Percentiles rank a stretch among this genome's conserved stretches.
These are phyloP conservation scores for Globisporangium camurandrum DNA, from an alignment of 352 stramenopile species.

Conservation along the genomic window DNA sequence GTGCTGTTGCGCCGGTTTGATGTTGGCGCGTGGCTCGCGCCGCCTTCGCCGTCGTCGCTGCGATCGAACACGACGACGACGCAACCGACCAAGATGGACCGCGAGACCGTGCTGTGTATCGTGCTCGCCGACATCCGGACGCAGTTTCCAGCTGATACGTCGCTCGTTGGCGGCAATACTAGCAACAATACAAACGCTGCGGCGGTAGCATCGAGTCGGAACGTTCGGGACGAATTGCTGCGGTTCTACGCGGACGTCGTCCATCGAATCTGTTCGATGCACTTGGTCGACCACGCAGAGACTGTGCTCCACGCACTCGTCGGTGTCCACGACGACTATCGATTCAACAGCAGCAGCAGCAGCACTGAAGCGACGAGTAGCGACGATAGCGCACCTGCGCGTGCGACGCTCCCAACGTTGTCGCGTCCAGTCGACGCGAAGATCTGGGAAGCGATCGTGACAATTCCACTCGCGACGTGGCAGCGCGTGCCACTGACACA, in stretches of 20 bases:
- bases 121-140: slow-evolving; percentile 62
- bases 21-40: slow-evolving; percentile 64
- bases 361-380: slow-evolving; percentile 10
- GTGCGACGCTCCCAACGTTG: slow-evolving; percentile 16
- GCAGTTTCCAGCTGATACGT: slow-evolving; percentile 43
- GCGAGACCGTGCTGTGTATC: slow-evolving; percentile 74
- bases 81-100: slow-evolving; percentile 67
- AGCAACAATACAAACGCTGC: slow-evolving; percentile 4
- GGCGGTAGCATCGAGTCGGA: slow-evolving; percentile 5
- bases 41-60: slow-evolving; percentile 21
- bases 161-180: slow-evolving; percentile 12
- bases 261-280: slow-evolving; percentile 48
- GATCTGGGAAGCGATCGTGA: slow-evolving; percentile 61
- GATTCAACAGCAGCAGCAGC: slow-evolving; percentile 33
- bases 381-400: background rate
- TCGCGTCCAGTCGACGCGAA: slow-evolving; percentile 50
- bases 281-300: slow-evolving; percentile 76
- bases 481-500: slow-evolving; percentile 34
- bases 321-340: slow-evolving; percentile 75
- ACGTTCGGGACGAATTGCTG: slow-evolving; percentile 38
- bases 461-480: slow-evolving; percentile 37
- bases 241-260: slow-evolving; percentile 67
- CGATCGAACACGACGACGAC: slow-evolving; percentile 39
- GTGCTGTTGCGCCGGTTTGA: slow-evolving; percentile 69
- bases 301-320: slow-evolving; percentile 76